phyloP scores from a whole-genome alignment of 2,329 filamentous ascomycete species.

The Cryoendolithus antarcticus region DNA sequence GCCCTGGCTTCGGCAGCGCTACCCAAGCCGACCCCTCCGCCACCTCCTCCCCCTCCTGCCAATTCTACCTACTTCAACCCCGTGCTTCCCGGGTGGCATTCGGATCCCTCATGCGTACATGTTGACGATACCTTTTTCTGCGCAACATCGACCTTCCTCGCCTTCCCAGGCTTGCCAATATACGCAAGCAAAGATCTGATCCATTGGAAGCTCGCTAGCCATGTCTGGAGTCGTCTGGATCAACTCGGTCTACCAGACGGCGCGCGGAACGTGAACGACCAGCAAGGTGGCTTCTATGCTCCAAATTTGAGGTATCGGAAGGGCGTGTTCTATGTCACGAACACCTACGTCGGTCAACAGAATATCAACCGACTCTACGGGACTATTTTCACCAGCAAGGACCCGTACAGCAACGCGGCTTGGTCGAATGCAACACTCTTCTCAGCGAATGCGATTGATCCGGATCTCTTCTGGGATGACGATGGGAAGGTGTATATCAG shows the following conservation, averaged over 20 bases:
- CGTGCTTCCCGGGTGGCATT: conserved; percentile 34
- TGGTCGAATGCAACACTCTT: conserved; percentile 41
- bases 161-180: conserved; percentile 32
- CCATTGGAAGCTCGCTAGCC: conserved; percentile 28
- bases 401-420: conserved; percentile 30
- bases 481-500: conserved; percentile 42
- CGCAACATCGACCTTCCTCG: conserved; percentile 31
- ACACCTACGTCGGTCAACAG: conserved; percentile 3
- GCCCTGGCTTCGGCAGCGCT: too few relatives aligned
- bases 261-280: conserved; percentile 8
- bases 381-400: conserved; percentile 33
- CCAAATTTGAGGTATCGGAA: conserved; percentile 27
- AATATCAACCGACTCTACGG: conserved; percentile 16
- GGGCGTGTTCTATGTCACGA: conserved; percentile 25
- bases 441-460: conserved; percentile 17
- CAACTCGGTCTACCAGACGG: conserved; percentile 20
- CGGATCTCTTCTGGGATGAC: conserved; percentile 39
- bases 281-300: conserved; percentile 29
- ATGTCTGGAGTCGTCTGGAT: conserved; percentile 23
- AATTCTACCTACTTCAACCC: conserved; percentile 26
- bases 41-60: too few relatives aligned
- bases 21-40: too few relatives aligned
- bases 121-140: conserved; percentile 29
- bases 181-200: conserved; percentile 32
- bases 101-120: conserved; percentile 34